These are phyloP conservation scores for Cyberlindnera maclurae DNA, from an alignment of 805 yeast genomes.

Conservation along the genomic window DNA sequence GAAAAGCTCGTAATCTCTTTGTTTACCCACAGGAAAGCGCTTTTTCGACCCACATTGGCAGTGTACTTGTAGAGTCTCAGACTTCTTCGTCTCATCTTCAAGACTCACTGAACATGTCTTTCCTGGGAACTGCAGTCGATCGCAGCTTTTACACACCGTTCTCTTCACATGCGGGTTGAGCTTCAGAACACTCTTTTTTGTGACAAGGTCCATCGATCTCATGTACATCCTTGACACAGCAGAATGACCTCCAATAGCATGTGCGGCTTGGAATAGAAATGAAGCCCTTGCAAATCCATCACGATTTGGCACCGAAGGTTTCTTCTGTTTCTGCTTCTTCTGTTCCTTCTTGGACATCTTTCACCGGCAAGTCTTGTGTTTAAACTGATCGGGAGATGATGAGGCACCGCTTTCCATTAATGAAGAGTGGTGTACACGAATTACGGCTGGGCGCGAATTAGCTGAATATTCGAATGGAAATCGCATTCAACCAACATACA, in stretches of 20 bases:
- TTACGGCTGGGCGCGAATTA: no score
- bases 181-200: slow-evolving; percentile 61
- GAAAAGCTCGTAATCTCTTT: slow-evolving; percentile 42
- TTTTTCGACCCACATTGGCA: slow-evolving; percentile 51
- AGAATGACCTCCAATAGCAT: slow-evolving; percentile 17
- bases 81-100: slow-evolving; percentile 35
- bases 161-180: slow-evolving; percentile 62
- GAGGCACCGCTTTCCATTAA: no score
- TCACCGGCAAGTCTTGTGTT: not conserved
- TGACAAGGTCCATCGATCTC: slow-evolving; percentile 49
- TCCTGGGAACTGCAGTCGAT: slow-evolving; percentile 44
- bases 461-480: no score
- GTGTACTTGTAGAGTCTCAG: slow-evolving; percentile 40
- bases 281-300: slow-evolving; percentile 58
- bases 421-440: no score
- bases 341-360: not conserved
- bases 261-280: slow-evolving; percentile 46
- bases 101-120: slow-evolving; percentile 32
- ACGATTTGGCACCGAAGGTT: slow-evolving; percentile 20
- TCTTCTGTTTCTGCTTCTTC: slow-evolving; percentile 2
- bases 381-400: no score
- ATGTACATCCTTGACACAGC: slow-evolving; percentile 50
- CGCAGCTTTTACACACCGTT: slow-evolving; percentile 61
- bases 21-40: slow-evolving; percentile 56
- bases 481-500: no score